Percentiles rank a stretch among this genome's conserved stretches.
Conservation (phyloP, 202 grass and related monocot species). For the Digitaria exilis region DNA sequence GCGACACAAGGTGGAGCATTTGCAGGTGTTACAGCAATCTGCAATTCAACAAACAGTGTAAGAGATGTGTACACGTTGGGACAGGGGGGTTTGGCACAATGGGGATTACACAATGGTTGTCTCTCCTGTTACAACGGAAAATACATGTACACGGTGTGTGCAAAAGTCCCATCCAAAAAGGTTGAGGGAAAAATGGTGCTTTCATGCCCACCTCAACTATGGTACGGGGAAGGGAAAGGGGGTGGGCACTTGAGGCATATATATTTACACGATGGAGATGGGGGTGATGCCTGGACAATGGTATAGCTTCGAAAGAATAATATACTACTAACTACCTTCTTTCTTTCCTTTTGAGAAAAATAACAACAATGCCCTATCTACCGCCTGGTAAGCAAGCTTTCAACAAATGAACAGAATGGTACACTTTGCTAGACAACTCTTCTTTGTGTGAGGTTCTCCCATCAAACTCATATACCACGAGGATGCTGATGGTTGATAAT, state of each 20-base stretch:
- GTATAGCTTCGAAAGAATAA: constrained; percentile 64
- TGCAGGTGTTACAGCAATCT: not conserved
- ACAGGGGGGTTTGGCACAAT: not conserved
- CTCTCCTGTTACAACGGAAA: constrained; percentile 25
- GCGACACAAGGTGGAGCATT: not conserved
- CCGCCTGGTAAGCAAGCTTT: constrained; percentile 38
- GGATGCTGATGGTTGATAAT: constrained; percentile 3
- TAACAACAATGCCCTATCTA: constrained; percentile 50
- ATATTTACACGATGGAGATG: constrained; percentile 56
- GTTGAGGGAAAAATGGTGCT: constrained; percentile 55
- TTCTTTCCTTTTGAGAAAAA: constrained; percentile 50
- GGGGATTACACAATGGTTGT: constrained; percentile 10
- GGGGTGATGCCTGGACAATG: constrained; percentile 30
- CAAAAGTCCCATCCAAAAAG: constrained; percentile 19
- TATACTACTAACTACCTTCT: constrained; percentile 56
- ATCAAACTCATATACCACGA: not conserved
- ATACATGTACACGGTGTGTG: constrained; percentile 46
- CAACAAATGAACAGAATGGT: constrained; percentile 49
- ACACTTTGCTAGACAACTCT: constrained; percentile 43
- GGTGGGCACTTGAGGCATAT: constrained; percentile 42
- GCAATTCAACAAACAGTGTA: not conserved
- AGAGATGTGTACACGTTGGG: not conserved
- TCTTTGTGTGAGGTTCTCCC: not conserved
- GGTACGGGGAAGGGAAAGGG: not conserved
- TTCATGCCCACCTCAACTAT: constrained; percentile 49